Base-by-base conservation (phyloP, 495 filamentous ascomycete genomes). In the Tuber microsphaerosporum region DNA sequence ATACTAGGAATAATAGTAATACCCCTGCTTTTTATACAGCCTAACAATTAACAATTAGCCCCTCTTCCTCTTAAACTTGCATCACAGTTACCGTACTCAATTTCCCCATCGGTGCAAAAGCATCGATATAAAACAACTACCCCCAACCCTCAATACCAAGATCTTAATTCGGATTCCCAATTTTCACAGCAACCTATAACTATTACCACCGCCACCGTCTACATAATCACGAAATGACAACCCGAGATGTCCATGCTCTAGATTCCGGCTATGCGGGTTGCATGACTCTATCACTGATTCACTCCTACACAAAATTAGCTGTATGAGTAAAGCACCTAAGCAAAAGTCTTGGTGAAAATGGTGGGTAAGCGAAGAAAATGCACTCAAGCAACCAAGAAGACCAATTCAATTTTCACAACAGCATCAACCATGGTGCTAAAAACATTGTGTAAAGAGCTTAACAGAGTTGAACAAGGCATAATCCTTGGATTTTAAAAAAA, bases 201-300 rank as follows among this genome's bases (percentile, higher is more conserved):
- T n/a, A 12, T 14, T n/a, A 14, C n/a, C n/a, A 61, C 2, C 51
- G 6, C 12, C n/a, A 61, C 1, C 1, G 4, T 10, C 26, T 8
- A 17, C 26, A 17, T 1, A 7, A 26, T 0, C 56, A 7, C 56
- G 34, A 65, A 65, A 65, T 65, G 56, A 6, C 69, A 41, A 74
- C 69, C 46, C 42, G 75, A 14, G 75, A 72, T 69, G 75, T 75
- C 41, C 74, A 61, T 65, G 45, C 73, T 9, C 69, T 77, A 14
- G 48, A 71, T 22, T 34, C 72, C 31, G 75, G 44, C 26, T n/a
- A 22, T 9, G 72, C 39, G n/a, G n/a, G n/a, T n/a, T n/a, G n/a
- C n/a, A n/a, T n/a, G n/a, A n/a, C n/a, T n/a, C n/a, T n/a, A n/a
- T n/a, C n/a, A n/a, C n/a, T n/a, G n/a, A n/a, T n/a, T n/a, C n/a